Conservation (phyloP, 495 filamentous ascomycete genomes). For the Neurospora sp. region DNA sequence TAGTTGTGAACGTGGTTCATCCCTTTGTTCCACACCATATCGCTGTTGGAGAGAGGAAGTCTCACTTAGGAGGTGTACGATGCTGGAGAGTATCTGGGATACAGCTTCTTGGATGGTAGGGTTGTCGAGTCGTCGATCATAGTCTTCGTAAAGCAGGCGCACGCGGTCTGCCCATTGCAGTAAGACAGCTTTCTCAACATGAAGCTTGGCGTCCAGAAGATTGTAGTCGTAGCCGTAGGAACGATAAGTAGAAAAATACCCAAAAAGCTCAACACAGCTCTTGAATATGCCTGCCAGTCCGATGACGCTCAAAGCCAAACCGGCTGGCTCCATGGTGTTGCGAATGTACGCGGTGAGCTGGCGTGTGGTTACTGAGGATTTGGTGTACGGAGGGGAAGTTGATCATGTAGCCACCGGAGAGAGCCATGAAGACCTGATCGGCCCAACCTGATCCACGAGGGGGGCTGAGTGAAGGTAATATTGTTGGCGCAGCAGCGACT, state of each 20-base stretch:
- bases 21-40: background rate
- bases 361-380: background rate
- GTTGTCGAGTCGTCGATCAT: background rate
- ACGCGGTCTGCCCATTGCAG: slow-evolving; percentile 1
- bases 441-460: background rate
- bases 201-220: background rate
- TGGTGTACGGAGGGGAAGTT: background rate
- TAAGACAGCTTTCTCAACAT: background rate
- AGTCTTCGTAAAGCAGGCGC: background rate
- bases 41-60: background rate
- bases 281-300: background rate
- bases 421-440: background rate
- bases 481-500: background rate
- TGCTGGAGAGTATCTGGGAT: background rate
- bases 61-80: background rate
- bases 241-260: background rate
- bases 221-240: background rate
- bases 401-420: background rate
- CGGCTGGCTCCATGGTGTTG: background rate
- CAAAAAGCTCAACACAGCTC: background rate
- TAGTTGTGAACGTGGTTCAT: too few relatives aligned
- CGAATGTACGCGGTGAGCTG: background rate
- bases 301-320: background rate
- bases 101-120: background rate
- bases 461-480: background rate